Percentiles rank a stretch among this genome's conserved stretches.
Conservation (phyloP, 768 basidiomycete species). For the Cystofilobasidium ferigula region DNA sequence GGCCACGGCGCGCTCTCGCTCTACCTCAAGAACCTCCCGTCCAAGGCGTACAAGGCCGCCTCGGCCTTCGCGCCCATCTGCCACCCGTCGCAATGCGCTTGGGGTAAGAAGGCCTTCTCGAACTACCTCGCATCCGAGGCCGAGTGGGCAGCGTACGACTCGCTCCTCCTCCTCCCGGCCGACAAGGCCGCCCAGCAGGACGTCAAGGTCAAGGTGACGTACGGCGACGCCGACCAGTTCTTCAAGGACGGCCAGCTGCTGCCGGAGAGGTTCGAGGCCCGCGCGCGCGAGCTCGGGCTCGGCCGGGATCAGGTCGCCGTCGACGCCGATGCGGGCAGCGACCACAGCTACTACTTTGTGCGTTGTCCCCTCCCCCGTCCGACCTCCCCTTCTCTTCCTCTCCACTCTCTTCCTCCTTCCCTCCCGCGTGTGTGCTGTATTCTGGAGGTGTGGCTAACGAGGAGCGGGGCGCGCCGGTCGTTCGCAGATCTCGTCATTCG, state of each 20-base stretch:
- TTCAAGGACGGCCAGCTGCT: constrained; percentile 64
- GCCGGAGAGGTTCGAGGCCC: constrained; percentile 76
- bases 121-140: constrained; percentile 67
- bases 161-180: constrained; percentile 65
- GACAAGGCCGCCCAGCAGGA: constrained; percentile 40
- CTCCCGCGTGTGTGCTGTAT: not conserved
- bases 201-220: constrained; percentile 74
- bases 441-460: constrained; percentile 26
- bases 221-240: constrained; percentile 58
- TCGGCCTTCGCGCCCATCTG: constrained; percentile 58
- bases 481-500: constrained; percentile 68
- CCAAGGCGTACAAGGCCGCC: constrained; percentile 59
- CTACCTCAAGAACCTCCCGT: constrained; percentile 61
- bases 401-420: not conserved
- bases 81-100: constrained; percentile 74
- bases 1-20: constrained; percentile 89
- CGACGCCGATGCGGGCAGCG: constrained; percentile 69
- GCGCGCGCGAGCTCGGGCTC: constrained; percentile 61
- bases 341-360: constrained; percentile 83
- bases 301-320: constrained; percentile 66
- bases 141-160: constrained; percentile 65
- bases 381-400: not conserved
- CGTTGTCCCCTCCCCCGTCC: constrained; percentile 24
- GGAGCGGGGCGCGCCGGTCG: not conserved
- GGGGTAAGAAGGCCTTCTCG: constrained; percentile 84